Conservation (phyloP, 208 protist genomes). For the Zelonia costaricensis region DNA sequence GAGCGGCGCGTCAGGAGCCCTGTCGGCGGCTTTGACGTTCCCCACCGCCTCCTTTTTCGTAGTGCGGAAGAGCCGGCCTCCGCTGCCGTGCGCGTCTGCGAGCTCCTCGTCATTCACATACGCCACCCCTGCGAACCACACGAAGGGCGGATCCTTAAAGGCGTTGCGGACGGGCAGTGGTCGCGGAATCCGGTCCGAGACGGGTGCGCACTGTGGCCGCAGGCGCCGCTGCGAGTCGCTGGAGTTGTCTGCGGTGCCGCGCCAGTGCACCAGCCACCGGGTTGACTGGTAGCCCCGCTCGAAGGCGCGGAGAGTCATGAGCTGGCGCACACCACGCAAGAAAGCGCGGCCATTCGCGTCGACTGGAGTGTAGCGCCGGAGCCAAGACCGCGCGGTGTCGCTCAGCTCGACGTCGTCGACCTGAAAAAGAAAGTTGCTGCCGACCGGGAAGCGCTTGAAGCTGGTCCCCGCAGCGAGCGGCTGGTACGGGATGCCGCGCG, state of each 20-base stretch:
- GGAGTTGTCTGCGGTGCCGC: background rate
- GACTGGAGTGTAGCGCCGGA: slow-evolving; percentile 56
- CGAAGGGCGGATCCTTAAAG: too few species aligned
- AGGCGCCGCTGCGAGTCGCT: too few species aligned
- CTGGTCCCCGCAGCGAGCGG: background rate
- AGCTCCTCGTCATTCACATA: too few species aligned
- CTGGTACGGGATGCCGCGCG: slow-evolving; percentile 14
- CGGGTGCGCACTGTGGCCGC: too few species aligned
- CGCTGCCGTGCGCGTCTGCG: too few species aligned
- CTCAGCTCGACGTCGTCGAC: slow-evolving; percentile 44
- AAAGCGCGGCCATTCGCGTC: slow-evolving; percentile 35
- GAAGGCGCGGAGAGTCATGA: slow-evolving; percentile 60
- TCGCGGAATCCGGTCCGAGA: too few species aligned
- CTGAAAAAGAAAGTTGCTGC: slow-evolving; percentile 38
- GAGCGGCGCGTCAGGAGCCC: too few species aligned
- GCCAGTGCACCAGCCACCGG: slow-evolving; percentile 39
- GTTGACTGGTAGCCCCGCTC: slow-evolving; percentile 49
- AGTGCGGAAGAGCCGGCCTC: too few species aligned
- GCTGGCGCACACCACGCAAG: slow-evolving; percentile 30
- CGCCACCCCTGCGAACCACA: too few species aligned
- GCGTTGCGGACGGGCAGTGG: too few species aligned
- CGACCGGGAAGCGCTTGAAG: slow-evolving; percentile 1
- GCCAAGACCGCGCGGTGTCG: slow-evolving; percentile 19
- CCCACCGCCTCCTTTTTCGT: too few species aligned
- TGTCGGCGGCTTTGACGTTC: too few species aligned